These are phyloP conservation scores for Rhizopogon roseolus DNA, from an alignment of 768 basidiomycete genomes.

Conservation along the genomic window DNA sequence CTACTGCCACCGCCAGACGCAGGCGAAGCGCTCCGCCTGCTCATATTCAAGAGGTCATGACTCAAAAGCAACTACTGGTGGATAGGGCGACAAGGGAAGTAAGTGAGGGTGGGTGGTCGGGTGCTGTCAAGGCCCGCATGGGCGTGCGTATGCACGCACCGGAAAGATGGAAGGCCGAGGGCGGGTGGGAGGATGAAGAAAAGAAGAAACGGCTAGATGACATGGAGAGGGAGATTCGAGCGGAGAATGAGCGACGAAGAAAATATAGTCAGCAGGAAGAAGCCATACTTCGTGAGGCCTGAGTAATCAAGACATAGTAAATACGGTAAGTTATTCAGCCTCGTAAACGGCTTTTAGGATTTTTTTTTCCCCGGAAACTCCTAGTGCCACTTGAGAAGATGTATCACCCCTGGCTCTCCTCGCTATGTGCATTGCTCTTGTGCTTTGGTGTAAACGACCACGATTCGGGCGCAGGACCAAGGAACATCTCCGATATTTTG, in stretches of 20 bases:
- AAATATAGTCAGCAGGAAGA: background rate
- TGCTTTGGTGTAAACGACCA: conserved; percentile 93
- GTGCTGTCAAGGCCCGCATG: conserved; percentile 50
- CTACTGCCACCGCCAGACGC: conserved; percentile 41
- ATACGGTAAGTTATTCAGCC: background rate
- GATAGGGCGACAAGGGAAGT: conserved; percentile 49
- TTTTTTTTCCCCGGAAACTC: background rate
- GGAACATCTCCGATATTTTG: conserved; percentile 91
- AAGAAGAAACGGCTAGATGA: conserved; percentile 16
- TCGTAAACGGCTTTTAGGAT: background rate
- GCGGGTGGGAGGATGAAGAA: conserved; percentile 22
- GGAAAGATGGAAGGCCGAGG: conserved; percentile 30
- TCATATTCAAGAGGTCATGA: conserved; percentile 50
- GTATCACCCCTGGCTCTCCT: conserved; percentile 56
- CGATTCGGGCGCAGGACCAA: conserved; percentile 78
- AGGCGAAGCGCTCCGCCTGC: conserved; percentile 59
- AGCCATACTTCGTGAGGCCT: background rate
- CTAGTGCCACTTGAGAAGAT: background rate
- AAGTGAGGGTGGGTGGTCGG: conserved; percentile 70
- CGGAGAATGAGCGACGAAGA: conserved; percentile 23
- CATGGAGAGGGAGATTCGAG: conserved; percentile 20
- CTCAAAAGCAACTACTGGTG: conserved; percentile 36
- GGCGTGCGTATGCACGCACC: conserved; percentile 44
- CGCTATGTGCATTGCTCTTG: conserved; percentile 77
- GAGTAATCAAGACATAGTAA: background rate